phyloP scores from a whole-genome alignment of 202 grass and related monocot species.

The Dendrocalamus latiflorus region DNA sequence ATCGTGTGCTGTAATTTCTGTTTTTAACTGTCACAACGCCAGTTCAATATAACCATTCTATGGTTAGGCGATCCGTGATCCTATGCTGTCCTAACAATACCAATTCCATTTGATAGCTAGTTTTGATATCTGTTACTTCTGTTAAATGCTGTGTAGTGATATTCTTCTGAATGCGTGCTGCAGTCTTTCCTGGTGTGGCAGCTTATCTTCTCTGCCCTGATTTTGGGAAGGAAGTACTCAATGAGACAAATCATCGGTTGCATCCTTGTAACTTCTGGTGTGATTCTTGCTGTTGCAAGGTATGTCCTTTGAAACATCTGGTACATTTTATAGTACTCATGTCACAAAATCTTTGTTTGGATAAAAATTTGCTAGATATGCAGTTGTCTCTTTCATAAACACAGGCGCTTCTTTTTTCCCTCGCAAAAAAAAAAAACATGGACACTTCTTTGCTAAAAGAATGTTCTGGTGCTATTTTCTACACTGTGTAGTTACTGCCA shows the following conservation, averaged over 20 bases:
- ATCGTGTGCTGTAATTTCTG: conserved; percentile 14
- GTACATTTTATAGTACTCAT: not conserved
- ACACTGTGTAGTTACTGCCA: not conserved
- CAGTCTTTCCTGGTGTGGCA: conserved; percentile 98
- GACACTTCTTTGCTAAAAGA: not conserved
- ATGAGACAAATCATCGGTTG: conserved; percentile 69
- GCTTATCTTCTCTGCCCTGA: conserved; percentile 71
- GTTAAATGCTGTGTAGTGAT: not conserved
- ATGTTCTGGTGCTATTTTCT: not conserved
- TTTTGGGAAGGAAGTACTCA: conserved; percentile 68
- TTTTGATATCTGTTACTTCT: not conserved
- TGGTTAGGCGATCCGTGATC: not conserved
- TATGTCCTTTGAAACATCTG: conserved; percentile 22
- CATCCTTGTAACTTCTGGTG: conserved; percentile 71
- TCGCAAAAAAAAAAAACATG: too few species aligned
- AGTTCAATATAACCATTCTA: not conserved
- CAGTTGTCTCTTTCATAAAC: not conserved
- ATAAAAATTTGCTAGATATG: not conserved
- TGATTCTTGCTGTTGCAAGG: conserved; percentile 76
- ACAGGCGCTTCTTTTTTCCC: too few species aligned
- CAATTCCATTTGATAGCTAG: not conserved
- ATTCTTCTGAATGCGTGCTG: conserved; percentile 19
- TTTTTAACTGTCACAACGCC: not conserved
- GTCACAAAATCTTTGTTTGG: not conserved
- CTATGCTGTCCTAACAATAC: not conserved